Base-by-base conservation (phyloP, 2,329 filamentous ascomycete genomes). In the Trichoderma sp. region DNA sequence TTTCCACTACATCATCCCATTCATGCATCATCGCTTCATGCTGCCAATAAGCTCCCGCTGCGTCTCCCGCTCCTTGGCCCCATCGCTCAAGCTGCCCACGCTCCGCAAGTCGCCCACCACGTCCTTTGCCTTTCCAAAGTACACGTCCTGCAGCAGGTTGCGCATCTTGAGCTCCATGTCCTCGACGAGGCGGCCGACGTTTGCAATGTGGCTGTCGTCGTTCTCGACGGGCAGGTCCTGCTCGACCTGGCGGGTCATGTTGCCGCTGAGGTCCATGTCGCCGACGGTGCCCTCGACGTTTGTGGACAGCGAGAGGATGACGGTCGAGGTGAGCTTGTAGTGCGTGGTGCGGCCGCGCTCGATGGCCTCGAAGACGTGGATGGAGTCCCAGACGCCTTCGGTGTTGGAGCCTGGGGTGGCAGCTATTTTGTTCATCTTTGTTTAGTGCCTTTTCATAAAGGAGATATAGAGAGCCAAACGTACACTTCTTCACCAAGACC, bases 91-190 rank as follows among this genome's bases (percentile, higher is more conserved):
- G 71, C 91, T 90, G 63, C 89, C 89, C 72, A 97, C 87, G 81
- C 94, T 98, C 79, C 96, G 87, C 81, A 99, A 82, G 79, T 99
- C 95, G 67, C 95, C 96, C 4, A 99, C 95, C 3, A 99, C 94
- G 81, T 99, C 96, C 87, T 97, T 97, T 67, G 96, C 95, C 85
- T 99, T 99, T 78, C 96, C 96, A 82, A 99, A 99, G 83, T 99
- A 99, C 60, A 99, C 96, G 82, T 99, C 96, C 85, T 99, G 95
- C 79, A 99, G 84, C 80, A 98, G 81, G 81, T 99, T 99, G 73
- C 96, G 89, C 96, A 99, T 98, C 86, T 97, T 97, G 79, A 97
- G 89, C 83, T 99, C 96, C 96, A 99, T 98, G 80, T 99, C 96
- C 85, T 99, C 96, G 64, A 99, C 94, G 77, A 99, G 86, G 72